phyloP scores from a whole-genome alignment of 1,284 basidiomycete genomes.

The Cryptococcus sp. region DNA sequence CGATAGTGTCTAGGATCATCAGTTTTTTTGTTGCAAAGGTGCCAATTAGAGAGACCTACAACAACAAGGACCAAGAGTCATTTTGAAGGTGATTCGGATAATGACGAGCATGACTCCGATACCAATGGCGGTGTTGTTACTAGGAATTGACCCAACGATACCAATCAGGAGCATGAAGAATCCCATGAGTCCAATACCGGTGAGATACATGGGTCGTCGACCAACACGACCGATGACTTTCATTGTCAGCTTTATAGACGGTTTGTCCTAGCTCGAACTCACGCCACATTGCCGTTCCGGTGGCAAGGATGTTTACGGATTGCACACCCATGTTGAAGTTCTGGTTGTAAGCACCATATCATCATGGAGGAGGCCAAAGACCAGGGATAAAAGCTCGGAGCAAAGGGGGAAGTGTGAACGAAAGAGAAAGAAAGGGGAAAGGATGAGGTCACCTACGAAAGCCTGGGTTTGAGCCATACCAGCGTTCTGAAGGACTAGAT shows the following conservation, averaged over 20 bases:
- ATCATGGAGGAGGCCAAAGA: too few relatives aligned
- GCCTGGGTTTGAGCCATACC: conserved; percentile 25
- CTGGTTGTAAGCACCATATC: too few relatives aligned
- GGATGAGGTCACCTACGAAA: too few relatives aligned
- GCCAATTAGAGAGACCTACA: not conserved
- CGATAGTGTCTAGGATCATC: not conserved
- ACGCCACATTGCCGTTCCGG: not conserved
- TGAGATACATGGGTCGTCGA: not conserved
- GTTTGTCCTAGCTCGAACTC: not conserved
- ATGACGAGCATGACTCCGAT: conserved; percentile 1
- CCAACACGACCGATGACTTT: not conserved
- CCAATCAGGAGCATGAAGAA: not conserved
- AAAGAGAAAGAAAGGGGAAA: too few relatives aligned
- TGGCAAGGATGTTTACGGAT: conserved; percentile 3
- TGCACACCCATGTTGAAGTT: not conserved
- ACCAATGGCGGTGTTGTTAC: not conserved
- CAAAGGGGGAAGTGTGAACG: too few relatives aligned
- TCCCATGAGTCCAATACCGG: not conserved
- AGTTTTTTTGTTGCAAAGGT: not conserved
- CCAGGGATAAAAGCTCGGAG: too few relatives aligned
- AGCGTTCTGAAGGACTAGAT: conserved; percentile 30
- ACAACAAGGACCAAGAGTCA: not conserved
- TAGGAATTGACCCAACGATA: not conserved
- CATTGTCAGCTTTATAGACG: not conserved
- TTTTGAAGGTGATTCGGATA: conserved; percentile 1